Evolutionary conservation across 2,329 filamentous ascomycete species (phyloP).

Genomic region (Penicillium sp.): DNA sequence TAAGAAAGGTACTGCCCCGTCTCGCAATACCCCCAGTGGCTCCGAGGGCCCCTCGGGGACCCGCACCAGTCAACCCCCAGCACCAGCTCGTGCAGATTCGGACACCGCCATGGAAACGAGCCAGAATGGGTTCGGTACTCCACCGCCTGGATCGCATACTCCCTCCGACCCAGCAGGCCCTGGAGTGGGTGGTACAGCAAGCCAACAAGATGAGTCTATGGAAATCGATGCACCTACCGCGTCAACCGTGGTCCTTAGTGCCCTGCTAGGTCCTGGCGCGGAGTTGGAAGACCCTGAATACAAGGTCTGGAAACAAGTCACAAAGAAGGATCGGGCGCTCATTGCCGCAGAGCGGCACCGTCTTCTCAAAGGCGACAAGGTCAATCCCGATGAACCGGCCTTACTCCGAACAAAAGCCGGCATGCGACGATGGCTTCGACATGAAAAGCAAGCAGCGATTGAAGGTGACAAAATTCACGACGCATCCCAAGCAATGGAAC

Average conservation of each 20-base stretch:
- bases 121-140: conserved; percentile 81
- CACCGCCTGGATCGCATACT: conserved; percentile 74
- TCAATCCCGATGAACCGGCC: conserved; percentile 86
- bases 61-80: conserved; percentile 49
- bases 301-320: conserved; percentile 98
- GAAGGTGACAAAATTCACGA: conserved; percentile 50
- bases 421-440: conserved; percentile 85
- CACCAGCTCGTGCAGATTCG: conserved; percentile 65
- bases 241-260: conserved; percentile 67
- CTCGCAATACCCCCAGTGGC: conserved; percentile 72
- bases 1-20: conserved; percentile 63
- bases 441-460: conserved; percentile 68
- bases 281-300: conserved; percentile 89
- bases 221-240: conserved; percentile 76
- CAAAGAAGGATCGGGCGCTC: conserved; percentile 88
- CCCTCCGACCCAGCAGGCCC: conserved; percentile 71
- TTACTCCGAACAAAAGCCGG: conserved; percentile 79
- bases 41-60: conserved; percentile 73
- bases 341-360: conserved; percentile 83
- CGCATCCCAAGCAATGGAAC: conserved; percentile 48
- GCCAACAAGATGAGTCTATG: conserved; percentile 82
- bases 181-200: conserved; percentile 58
- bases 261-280: conserved; percentile 69
- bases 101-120: conserved; percentile 73
- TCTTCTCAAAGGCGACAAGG: conserved; percentile 79